These are phyloP conservation scores for Tulasnella sp. DNA, from an alignment of 768 basidiomycete genomes.

Conservation along the genomic window DNA sequence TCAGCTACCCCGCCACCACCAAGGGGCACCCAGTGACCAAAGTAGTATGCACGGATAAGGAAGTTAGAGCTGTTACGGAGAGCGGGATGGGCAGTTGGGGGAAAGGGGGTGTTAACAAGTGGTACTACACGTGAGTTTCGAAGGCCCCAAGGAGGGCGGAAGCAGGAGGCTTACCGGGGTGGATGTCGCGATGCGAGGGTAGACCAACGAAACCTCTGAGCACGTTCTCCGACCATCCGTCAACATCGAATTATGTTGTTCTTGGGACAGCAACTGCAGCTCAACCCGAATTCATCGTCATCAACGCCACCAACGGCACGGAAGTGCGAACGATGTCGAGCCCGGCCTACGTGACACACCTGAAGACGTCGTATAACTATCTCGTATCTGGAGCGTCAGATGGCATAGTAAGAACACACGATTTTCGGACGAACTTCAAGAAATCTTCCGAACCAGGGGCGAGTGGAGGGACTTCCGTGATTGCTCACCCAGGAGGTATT, in stretches of 20 bases:
- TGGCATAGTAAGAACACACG: conserved; percentile 71
- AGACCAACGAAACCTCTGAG: conserved; percentile 37
- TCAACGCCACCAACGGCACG: conserved; percentile 75
- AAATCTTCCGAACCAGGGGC: conserved; percentile 45
- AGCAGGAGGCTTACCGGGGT: not conserved
- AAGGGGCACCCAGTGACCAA: conserved; percentile 68
- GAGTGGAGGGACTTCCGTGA: conserved; percentile 56
- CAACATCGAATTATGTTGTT: conserved; percentile 60
- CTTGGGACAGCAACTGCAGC: conserved; percentile 53
- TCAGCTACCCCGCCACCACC: conserved; percentile 71
- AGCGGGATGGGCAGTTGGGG: conserved; percentile 74
- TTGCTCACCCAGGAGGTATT: conserved; percentile 81
- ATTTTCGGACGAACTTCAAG: conserved; percentile 63
- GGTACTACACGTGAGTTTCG: conserved; percentile 67
- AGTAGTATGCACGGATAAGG: conserved; percentile 74
- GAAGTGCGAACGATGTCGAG: conserved; percentile 60
- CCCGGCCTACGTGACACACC: conserved; percentile 64
- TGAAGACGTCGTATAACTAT: conserved; percentile 65
- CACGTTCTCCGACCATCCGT: conserved; percentile 40
- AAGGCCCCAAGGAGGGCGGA: not conserved
- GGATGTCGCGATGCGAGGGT: not conserved
- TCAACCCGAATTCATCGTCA: conserved; percentile 64
- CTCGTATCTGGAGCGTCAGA: conserved; percentile 73
- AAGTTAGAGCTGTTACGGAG: conserved; percentile 67
- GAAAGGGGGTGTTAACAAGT: conserved; percentile 84